A percentile compares a stretch with the other conserved stretches of the same genome.
Evolutionary conservation across 495 filamentous ascomycete species (phyloP).

Genomic region (Penicillium desertorum): DNA sequence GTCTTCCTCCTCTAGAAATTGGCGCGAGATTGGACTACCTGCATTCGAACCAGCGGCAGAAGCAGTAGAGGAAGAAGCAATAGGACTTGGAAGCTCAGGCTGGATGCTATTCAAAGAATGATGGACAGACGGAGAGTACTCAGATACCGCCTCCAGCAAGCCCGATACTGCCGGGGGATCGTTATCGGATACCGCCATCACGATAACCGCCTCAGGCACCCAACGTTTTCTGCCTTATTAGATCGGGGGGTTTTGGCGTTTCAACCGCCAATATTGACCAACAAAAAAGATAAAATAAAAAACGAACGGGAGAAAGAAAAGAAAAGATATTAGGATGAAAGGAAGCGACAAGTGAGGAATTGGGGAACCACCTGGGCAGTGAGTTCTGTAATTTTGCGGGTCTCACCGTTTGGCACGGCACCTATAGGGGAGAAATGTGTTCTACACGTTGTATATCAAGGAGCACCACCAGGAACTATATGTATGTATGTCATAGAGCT

Average conservation of each 20-base stretch:
- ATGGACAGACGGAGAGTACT: not conserved
- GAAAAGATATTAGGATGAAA: not conserved
- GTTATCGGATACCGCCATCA: constrained; percentile 2
- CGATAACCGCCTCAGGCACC: not conserved
- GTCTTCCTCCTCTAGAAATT: constrained; percentile 17
- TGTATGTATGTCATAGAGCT: not conserved
- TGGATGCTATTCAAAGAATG: not conserved
- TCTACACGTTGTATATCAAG: not conserved
- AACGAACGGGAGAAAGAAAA: too few species aligned
- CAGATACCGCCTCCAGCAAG: constrained; percentile 5
- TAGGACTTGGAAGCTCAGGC: not conserved
- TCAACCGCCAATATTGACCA: not conserved
- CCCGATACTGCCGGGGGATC: constrained; percentile 2
- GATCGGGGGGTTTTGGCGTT: not conserved
- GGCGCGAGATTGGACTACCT: constrained; percentile 13
- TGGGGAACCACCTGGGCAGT: too few species aligned
- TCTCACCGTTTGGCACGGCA: not conserved
- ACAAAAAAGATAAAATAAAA: too few species aligned
- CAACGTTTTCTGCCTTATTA: not conserved
- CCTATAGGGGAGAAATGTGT: not conserved
- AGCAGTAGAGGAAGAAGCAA: not conserved
- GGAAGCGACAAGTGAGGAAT: not conserved
- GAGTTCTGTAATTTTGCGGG: not conserved
- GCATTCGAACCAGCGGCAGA: not conserved
- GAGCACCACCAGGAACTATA: not conserved